These are phyloP conservation scores for Jatropha curcas DNA, from an alignment of 345 rosid species.

Conservation along the genomic window DNA sequence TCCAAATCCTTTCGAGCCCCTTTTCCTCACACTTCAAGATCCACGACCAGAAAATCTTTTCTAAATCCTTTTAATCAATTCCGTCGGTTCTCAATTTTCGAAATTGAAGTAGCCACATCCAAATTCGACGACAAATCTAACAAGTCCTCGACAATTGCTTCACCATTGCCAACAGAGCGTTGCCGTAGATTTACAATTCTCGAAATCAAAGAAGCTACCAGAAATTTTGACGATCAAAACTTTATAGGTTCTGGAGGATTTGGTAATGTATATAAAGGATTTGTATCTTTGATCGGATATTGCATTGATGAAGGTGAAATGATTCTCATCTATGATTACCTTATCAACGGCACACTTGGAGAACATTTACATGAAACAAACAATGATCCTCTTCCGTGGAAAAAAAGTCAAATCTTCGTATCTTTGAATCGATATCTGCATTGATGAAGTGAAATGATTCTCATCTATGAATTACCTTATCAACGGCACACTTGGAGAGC, in stretches of 20 bases:
- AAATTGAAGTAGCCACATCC: no score
- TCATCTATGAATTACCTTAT: not conserved
- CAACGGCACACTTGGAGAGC: slow-evolving; percentile 22
- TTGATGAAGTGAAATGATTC: not conserved
- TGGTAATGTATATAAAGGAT: not conserved
- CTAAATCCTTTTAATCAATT: no score
- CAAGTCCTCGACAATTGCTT: not conserved
- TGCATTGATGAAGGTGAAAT: not conserved
- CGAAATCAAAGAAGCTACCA: not conserved
- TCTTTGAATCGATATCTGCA: not conserved
- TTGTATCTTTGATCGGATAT: not conserved
- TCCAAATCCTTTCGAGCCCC: no score
- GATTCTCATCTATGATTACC: not conserved
- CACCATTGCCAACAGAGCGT: slow-evolving; percentile 23
- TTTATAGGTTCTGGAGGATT: not conserved
- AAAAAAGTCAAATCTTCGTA: slow-evolving; percentile 13
- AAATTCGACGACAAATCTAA: not conserved
- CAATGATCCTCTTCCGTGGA: slow-evolving; percentile 31
- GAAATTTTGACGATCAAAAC: not conserved
- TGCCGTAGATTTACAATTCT: no score
- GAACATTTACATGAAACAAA: slow-evolving; percentile 22
- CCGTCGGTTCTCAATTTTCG: no score
- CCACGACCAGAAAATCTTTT: no score
- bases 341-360: slow-evolving; percentile 16
- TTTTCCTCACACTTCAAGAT: no score